Conservation (phyloP, 2,329 filamentous ascomycete species). For the Eutypella sp. region DNA sequence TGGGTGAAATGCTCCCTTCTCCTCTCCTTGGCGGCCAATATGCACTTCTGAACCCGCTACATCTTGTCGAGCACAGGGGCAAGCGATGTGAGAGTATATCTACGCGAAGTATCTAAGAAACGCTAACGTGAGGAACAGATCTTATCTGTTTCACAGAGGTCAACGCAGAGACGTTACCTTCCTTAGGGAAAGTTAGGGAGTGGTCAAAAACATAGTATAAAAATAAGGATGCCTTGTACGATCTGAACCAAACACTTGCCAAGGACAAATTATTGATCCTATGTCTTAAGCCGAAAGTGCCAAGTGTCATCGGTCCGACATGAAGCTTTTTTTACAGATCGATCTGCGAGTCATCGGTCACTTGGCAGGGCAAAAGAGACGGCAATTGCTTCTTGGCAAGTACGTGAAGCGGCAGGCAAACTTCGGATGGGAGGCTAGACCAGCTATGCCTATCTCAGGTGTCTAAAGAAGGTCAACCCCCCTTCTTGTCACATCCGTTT, state of each 20-base stretch:
- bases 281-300: not conserved
- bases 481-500: not conserved
- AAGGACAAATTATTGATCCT: not conserved
- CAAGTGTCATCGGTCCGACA: not conserved
- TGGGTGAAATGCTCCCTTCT: not conserved
- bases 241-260: not conserved
- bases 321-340: not conserved
- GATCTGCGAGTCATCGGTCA: not conserved
- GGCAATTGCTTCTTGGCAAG: not conserved
- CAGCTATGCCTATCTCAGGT: not conserved
- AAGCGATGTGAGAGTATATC: too few relatives aligned
- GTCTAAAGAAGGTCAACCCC: not conserved
- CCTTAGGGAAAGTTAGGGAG: not conserved
- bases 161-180: too few relatives aligned
- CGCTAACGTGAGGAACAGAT: too few relatives aligned
- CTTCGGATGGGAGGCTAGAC: not conserved
- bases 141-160: too few relatives aligned
- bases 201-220: not conserved
- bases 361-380: slow-evolving; percentile 1
- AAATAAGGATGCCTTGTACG: not conserved
- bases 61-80: not conserved
- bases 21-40: not conserved
- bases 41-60: not conserved
- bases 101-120: not conserved
- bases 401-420: not conserved